A percentile compares a stretch with the other conserved stretches of the same genome.
Evolutionary conservation across 169 alveolate genomes (phyloP).

Genomic region (Eimeria praecox): DNA sequence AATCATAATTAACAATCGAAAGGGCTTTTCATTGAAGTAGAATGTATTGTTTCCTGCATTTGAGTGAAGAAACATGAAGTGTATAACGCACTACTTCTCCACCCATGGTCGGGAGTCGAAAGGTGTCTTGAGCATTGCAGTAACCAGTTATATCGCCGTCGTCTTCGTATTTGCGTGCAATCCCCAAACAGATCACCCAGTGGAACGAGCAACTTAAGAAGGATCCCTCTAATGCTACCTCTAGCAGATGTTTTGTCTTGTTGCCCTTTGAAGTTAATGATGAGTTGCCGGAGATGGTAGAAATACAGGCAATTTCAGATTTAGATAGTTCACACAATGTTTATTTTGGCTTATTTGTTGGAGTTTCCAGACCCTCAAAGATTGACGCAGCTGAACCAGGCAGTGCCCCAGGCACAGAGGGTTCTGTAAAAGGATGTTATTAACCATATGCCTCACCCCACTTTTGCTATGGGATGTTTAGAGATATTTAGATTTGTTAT

Average conservation of each 20-base stretch:
- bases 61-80: background rate
- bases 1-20: background rate
- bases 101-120: slow-evolving; percentile 61
- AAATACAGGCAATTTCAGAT: background rate
- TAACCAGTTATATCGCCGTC: background rate
- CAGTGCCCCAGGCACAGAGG: background rate
- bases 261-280: background rate
- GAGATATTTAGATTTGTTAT: background rate
- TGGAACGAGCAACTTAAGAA: background rate
- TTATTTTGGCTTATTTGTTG: background rate
- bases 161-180: background rate
- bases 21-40: too few species aligned
- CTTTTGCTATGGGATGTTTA: background rate
- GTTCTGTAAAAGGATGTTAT: background rate
- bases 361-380: background rate
- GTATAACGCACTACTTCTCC: slow-evolving; percentile 48
- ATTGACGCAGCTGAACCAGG: background rate
- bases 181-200: background rate
- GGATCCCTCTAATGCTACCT: background rate
- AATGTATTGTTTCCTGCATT: background rate
- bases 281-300: background rate
- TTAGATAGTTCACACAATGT: background rate
- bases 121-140: slow-evolving; percentile 19
- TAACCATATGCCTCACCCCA: background rate
- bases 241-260: background rate